Percentiles rank a stretch among this genome's conserved stretches.
Evolutionary conservation across 345 rosid genomes (phyloP).

Genomic region (Pseudoturritis turrita): DNA sequence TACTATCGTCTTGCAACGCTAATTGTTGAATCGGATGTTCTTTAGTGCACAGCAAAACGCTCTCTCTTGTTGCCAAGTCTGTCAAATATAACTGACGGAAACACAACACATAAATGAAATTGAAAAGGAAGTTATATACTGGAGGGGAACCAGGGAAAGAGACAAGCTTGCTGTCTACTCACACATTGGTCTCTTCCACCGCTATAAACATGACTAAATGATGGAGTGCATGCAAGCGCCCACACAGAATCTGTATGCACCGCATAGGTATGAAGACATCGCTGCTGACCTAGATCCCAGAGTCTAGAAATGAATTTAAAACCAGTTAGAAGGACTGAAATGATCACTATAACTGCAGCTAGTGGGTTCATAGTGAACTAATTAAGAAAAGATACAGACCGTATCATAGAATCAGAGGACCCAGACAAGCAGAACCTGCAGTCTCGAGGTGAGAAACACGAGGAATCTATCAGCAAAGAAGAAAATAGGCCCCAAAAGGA

Average conservation of each 20-base stretch:
- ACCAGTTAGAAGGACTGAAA: constrained; percentile 25
- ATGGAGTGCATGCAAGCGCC: constrained; percentile 97
- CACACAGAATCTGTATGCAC: constrained; percentile 99
- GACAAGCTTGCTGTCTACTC: constrained; percentile 32
- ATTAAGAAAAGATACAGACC: constrained; percentile 42
- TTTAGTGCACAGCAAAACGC: constrained; percentile 84
- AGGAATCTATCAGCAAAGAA: constrained; percentile 13
- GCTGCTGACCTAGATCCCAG: constrained; percentile 99
- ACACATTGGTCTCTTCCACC: constrained; percentile 99
- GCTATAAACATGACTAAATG: constrained; percentile 95
- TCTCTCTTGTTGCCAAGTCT: constrained; percentile 91
- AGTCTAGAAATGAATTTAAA: constrained; percentile 45
- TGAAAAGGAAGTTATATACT: not conserved
- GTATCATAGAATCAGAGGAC: constrained; percentile 98
- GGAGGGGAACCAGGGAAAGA: constrained; percentile 11
- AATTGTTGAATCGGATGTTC: constrained; percentile 86
- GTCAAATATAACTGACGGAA: constrained; percentile 85
- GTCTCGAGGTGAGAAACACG: constrained; percentile 20
- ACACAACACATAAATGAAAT: constrained; percentile 8
- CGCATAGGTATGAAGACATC: constrained; percentile 97
- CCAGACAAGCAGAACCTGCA: constrained; percentile 97
- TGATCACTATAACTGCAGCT: constrained; percentile 3
- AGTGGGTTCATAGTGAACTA: not conserved
- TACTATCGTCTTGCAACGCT: constrained; percentile 86
- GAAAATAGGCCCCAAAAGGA: not conserved